Base-by-base conservation (phyloP, 257 asterid species). In the Przewalskia tangutica region DNA sequence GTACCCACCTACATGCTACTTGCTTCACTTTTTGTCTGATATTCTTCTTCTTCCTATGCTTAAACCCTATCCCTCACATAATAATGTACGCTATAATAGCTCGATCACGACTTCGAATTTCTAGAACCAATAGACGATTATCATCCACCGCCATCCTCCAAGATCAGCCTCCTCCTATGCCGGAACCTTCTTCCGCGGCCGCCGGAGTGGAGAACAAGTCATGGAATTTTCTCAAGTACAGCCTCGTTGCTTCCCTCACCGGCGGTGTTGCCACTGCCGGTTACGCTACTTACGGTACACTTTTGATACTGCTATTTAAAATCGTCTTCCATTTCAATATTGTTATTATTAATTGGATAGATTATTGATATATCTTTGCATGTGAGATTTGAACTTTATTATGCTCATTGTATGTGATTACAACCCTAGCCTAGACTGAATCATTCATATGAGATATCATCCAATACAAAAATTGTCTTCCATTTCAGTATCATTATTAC, bases 241-340 rank as follows among this genome's bases (percentile, higher is more conserved):
- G 90, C 6, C 82, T 91, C 44, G 46, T 87, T 42, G 89, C 93
- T 32, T 91, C 92, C 4, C 23, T 91, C 66, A 89, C 93, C 5
- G 97, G 94, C 32, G 92, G 92, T 82, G 86, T 81, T 75, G 95
- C 92, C 9, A 81, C 95, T 36, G 91, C 93, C 67, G 93, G 91
- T 79, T 90, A 90, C 83, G 97, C 95, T 63, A 81, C 97, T 38
- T 91, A 91, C 23, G 98, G 97, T 94, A 82, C 34, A 56, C 20
- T 32, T 42, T 42, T 44, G n/a, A n/a, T 14, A 4, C 53, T 68
- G 20, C 2, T 42, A 42, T 68, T 17, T 68, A 11, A 0, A 6
- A n/a, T 10, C 1, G 55, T 42, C 14, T 38, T n/a, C 54, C 36
- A 5, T 55, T 55, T 55, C 20, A 17, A 20, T 55, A 55, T 38